Conservation (phyloP, 768 basidiomycete genomes). For the Collybia sordida region DNA sequence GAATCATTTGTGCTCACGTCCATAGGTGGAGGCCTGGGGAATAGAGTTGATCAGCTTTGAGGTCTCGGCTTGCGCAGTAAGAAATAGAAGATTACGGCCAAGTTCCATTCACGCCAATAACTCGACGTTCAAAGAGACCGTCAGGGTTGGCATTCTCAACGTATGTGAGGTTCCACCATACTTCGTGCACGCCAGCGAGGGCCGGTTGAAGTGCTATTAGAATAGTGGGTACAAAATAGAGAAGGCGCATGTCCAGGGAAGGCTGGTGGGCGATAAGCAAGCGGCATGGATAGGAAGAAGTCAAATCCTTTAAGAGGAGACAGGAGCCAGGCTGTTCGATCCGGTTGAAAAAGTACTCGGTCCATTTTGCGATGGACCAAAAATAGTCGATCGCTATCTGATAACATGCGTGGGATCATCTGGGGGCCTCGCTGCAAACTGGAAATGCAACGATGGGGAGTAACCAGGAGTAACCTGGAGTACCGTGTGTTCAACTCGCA, state of each 20-base stretch:
- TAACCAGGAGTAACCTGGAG: no score
- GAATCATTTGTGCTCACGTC: constrained; percentile 71
- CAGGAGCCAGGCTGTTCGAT: neutral
- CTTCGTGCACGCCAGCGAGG: constrained; percentile 67
- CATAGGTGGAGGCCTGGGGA: constrained; percentile 74
- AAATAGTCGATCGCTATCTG: constrained; percentile 15
- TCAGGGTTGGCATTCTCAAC: constrained; percentile 81
- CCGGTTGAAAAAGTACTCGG: neutral
- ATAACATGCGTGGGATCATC: constrained; percentile 13
- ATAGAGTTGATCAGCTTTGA: constrained; percentile 2
- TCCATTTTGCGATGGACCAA: neutral
- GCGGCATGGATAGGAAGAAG: constrained; percentile 7
- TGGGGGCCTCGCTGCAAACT: neutral
- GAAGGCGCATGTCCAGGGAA: constrained; percentile 17
- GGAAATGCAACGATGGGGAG: neutral
- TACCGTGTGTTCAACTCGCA: neutral
- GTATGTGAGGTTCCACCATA: constrained; percentile 93
- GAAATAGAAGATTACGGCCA: constrained; percentile 75
- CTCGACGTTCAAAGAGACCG: constrained; percentile 71
- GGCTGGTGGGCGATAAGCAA: constrained; percentile 10
- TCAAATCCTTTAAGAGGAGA: neutral
- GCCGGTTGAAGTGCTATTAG: constrained; percentile 35
- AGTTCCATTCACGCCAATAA: constrained; percentile 85
- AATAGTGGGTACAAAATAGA: constrained; percentile 23
- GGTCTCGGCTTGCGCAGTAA: neutral